Conservation (phyloP, 306 rosid genomes). For the Vigna mungo region DNA sequence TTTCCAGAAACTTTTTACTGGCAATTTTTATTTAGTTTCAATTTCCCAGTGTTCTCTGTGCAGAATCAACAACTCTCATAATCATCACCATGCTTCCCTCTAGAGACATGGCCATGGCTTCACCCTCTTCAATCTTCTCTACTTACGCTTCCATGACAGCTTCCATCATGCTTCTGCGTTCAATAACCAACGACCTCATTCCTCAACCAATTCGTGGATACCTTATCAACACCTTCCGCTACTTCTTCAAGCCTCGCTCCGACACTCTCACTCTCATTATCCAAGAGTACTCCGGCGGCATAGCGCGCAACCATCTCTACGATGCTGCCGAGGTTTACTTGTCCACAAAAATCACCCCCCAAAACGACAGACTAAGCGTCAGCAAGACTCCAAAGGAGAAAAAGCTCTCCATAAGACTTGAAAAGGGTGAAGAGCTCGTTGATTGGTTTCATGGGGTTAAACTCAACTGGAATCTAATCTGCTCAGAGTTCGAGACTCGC, state of each 20-base stretch:
- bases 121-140: slow-evolving; percentile 67
- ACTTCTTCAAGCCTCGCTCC: slow-evolving; percentile 52
- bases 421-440: slow-evolving; percentile 55
- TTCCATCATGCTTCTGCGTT: slow-evolving; percentile 61
- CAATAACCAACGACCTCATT: slow-evolving; percentile 65
- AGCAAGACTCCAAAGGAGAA: slow-evolving; percentile 62
- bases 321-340: slow-evolving; percentile 67
- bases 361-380: slow-evolving; percentile 56
- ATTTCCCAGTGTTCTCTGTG: no score
- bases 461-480: slow-evolving; percentile 53
- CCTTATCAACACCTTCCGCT: slow-evolving; percentile 43
- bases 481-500: slow-evolving; percentile 43
- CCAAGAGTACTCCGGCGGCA: slow-evolving; percentile 54
- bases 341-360: slow-evolving; percentile 53
- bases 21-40: no score
- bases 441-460: slow-evolving; percentile 54
- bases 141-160: slow-evolving; percentile 77
- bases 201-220: slow-evolving; percentile 59
- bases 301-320: slow-evolving; percentile 59
- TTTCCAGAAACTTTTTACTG: background rate
- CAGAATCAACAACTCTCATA: no score
- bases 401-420: slow-evolving; percentile 56
- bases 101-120: slow-evolving; percentile 52
- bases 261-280: slow-evolving; percentile 56
- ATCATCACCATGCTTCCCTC: slow-evolving; percentile 46